Conservation (phyloP, 2,329 filamentous ascomycete genomes). For the Diaporthe helianthi region DNA sequence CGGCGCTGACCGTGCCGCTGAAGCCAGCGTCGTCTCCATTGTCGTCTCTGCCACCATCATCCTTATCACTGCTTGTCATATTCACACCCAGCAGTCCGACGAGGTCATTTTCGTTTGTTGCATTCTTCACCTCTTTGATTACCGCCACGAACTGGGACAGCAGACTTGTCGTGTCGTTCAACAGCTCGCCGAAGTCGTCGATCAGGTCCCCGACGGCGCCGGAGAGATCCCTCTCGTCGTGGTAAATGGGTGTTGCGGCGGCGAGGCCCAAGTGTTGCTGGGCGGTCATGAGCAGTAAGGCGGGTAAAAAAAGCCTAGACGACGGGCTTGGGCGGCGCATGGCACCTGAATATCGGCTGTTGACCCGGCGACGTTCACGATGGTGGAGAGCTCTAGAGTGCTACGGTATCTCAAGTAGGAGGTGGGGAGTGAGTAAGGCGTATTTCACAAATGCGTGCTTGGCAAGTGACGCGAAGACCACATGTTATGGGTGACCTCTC, state of each 20-base stretch:
- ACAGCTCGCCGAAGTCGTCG: slow-evolving; percentile 9
- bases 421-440: neutral
- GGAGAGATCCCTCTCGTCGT: slow-evolving; percentile 20
- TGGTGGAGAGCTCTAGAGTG: neutral
- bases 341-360: neutral
- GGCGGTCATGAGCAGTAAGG: neutral
- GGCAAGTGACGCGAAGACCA: neutral
- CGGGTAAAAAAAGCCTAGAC: slow-evolving; percentile 1
- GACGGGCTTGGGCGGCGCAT: slow-evolving; percentile 19
- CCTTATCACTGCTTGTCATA: neutral
- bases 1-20: slow-evolving; percentile 14
- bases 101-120: slow-evolving; percentile 30
- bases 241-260: neutral
- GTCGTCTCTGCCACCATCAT: neutral
- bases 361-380: neutral
- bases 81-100: slow-evolving; percentile 26
- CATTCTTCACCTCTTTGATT: slow-evolving; percentile 24
- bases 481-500: slow-evolving; percentile 1
- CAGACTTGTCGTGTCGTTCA: slow-evolving; percentile 24
- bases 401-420: neutral
- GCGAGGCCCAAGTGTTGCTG: neutral
- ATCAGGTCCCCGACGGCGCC: slow-evolving; percentile 6
- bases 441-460: neutral
- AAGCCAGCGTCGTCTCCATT: neutral
- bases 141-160: slow-evolving; percentile 20